Evolutionary conservation across 176 grass and related monocot genomes (phyloP).

Genomic region (Carex littledalei): DNA sequence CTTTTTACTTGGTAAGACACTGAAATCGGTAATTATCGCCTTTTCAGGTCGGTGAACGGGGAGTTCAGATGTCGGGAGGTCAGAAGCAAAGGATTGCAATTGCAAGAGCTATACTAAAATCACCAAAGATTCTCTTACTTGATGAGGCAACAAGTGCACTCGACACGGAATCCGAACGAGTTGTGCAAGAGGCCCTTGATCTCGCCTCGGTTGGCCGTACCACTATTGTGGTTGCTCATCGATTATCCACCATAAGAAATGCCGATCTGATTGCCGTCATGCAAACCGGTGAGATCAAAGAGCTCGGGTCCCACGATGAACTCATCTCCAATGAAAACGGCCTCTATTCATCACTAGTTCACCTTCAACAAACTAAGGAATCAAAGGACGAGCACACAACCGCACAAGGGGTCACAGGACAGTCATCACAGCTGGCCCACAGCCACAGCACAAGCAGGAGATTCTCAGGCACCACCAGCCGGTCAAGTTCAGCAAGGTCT

Average conservation of each 20-base stretch:
- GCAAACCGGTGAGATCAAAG: constrained; percentile 70
- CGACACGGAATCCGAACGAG: constrained; percentile 77
- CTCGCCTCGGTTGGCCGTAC: constrained; percentile 66
- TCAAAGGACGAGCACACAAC: constrained; percentile 29
- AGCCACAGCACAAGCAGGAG: constrained; percentile 82
- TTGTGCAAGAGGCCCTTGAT: constrained; percentile 91
- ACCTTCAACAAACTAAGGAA: constrained; percentile 68
- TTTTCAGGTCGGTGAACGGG: constrained; percentile 77
- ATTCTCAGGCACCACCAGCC: constrained; percentile 57
- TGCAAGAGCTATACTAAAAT: constrained; percentile 82
- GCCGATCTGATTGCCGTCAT: constrained; percentile 86
- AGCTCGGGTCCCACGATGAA: constrained; percentile 80
- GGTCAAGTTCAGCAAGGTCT: constrained; percentile 70
- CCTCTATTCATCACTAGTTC: constrained; percentile 74
- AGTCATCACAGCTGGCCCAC: constrained; percentile 35
- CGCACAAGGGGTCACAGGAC: constrained; percentile 29
- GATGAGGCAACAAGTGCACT: constrained; percentile 94
- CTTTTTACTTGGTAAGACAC: neutral
- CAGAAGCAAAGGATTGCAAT: constrained; percentile 99
- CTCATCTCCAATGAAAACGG: constrained; percentile 62
- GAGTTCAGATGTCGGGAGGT: constrained; percentile 91
- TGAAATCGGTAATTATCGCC: neutral
- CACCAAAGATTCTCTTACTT: constrained; percentile 92
- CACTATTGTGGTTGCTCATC: constrained; percentile 86
- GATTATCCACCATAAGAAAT: constrained; percentile 79